Evolutionary conservation across 352 stramenopile species (phyloP).

Genomic region (Globisporangium emineosum): DNA sequence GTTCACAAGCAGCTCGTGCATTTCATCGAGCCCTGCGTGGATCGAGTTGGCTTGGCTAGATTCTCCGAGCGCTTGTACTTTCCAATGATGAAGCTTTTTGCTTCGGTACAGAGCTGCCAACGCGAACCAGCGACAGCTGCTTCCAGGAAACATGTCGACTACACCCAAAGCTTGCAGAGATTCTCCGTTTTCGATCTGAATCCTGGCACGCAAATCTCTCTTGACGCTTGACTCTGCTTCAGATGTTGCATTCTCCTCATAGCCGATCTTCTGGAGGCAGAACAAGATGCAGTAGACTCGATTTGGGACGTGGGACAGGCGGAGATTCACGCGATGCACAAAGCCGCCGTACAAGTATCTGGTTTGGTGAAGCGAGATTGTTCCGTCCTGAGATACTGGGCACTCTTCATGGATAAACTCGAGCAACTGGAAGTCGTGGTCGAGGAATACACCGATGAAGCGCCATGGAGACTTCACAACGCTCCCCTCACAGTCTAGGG

Average conservation of each 20-base stretch:
- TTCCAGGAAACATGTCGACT: slow-evolving; percentile 34
- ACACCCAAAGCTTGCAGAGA: slow-evolving; percentile 41
- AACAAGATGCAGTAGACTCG: slow-evolving; percentile 58
- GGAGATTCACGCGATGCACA: slow-evolving; percentile 45
- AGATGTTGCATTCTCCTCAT: neutral
- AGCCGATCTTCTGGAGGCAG: slow-evolving; percentile 33
- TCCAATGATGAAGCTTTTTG: slow-evolving; percentile 48
- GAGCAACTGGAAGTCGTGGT: slow-evolving; percentile 58
- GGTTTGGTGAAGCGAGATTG: slow-evolving; percentile 34
- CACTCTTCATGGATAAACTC: slow-evolving; percentile 61
- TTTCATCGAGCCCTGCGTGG: slow-evolving; percentile 41
- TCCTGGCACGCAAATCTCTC: slow-evolving; percentile 8
- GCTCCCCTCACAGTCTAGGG: slow-evolving; percentile 25
- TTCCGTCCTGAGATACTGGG: slow-evolving; percentile 28
- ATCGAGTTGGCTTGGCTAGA: slow-evolving; percentile 44
- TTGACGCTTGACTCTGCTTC: neutral
- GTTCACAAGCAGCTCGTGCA: slow-evolving; percentile 47
- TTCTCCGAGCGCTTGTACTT: slow-evolving; percentile 43
- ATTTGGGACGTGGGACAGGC: slow-evolving; percentile 28
- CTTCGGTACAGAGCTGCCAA: slow-evolving; percentile 48
- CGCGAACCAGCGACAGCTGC: slow-evolving; percentile 44
- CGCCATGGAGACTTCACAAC: slow-evolving; percentile 32
- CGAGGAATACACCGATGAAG: slow-evolving; percentile 54
- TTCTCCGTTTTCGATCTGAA: slow-evolving; percentile 59
- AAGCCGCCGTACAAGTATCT: slow-evolving; percentile 47